Percentiles rank a stretch among this genome's conserved stretches.
Conservation (phyloP, 306 rosid genomes). For the Lathyrus oleraceus region DNA sequence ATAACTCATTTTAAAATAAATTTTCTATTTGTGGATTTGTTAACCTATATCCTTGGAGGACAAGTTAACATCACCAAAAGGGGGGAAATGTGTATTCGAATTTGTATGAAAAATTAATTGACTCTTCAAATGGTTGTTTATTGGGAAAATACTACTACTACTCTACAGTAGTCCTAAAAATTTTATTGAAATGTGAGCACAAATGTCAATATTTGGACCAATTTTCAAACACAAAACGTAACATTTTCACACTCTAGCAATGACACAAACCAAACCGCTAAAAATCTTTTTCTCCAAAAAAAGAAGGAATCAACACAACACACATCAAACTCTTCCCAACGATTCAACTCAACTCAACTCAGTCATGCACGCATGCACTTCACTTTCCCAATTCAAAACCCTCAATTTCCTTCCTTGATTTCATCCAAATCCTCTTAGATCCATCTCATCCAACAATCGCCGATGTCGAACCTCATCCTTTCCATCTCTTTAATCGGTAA, state of each 20-base stretch:
- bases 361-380: conserved; percentile 9
- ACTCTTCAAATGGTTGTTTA: too few species aligned
- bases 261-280: neutral
- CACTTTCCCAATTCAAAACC: conserved; percentile 13
- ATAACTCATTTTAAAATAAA: too few species aligned
- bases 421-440: conserved; percentile 4
- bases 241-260: neutral
- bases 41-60: too few species aligned
- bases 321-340: neutral
- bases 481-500: conserved; percentile 21
- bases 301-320: neutral
- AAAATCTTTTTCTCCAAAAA: neutral
- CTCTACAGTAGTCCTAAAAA: too few species aligned
- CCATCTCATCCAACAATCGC: conserved; percentile 16
- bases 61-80: too few species aligned
- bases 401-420: conserved; percentile 5
- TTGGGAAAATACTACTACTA: too few species aligned
- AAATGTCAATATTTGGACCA: neutral
- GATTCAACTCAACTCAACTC: conserved; percentile 39
- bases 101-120: too few species aligned
- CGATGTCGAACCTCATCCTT: conserved; percentile 3
- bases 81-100: too few species aligned
- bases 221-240: neutral
- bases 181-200: neutral
- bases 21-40: too few species aligned